A percentile compares a stretch with the other conserved stretches of the same genome.
These are phyloP conservation scores for Penicillium sp. DNA, from an alignment of 2,329 filamentous ascomycete genomes.

Conservation along the genomic window DNA sequence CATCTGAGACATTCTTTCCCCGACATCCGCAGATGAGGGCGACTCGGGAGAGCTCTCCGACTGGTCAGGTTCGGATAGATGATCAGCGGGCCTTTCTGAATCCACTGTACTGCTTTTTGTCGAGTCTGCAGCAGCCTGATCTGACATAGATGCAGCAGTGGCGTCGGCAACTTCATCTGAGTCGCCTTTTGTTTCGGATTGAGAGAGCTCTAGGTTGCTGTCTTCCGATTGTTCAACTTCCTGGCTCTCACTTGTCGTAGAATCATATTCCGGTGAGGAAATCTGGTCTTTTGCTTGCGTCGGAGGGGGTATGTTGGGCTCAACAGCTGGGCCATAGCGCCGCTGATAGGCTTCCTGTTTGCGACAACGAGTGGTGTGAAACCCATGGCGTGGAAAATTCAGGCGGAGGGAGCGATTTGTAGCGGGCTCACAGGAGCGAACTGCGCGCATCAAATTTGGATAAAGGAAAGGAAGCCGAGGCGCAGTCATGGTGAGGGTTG, in stretches of 20 bases:
- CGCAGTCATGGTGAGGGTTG: slow-evolving; percentile 50
- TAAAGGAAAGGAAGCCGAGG: slow-evolving; percentile 62
- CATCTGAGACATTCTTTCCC: slow-evolving; percentile 16
- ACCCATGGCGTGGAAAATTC: slow-evolving; percentile 26
- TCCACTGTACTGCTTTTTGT: slow-evolving; percentile 20
- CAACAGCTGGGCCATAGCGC: slow-evolving; percentile 44
- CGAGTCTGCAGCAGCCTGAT: slow-evolving; percentile 13
- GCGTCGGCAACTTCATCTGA: slow-evolving; percentile 9
- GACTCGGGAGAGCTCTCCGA: slow-evolving; percentile 8
- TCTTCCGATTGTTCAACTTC: slow-evolving; percentile 2
- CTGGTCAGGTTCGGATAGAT: slow-evolving; percentile 11
- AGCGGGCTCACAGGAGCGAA: slow-evolving; percentile 46
- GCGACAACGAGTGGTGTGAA: slow-evolving; percentile 35
- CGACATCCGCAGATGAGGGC: slow-evolving; percentile 4
- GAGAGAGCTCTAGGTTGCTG: slow-evolving; percentile 12
- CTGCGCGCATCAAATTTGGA: slow-evolving; percentile 58
- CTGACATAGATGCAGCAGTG: slow-evolving; percentile 9
- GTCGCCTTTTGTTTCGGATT: slow-evolving; percentile 6
- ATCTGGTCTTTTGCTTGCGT: slow-evolving; percentile 26
- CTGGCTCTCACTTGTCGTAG: not conserved
- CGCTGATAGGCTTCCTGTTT: slow-evolving; percentile 40
- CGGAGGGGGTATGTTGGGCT: slow-evolving; percentile 38
- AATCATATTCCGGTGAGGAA: slow-evolving; percentile 12
- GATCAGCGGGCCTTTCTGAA: slow-evolving; percentile 15
- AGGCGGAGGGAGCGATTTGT: slow-evolving; percentile 42